Percentiles rank a stretch among this genome's conserved stretches.
These are phyloP conservation scores for Exophiala viscosa DNA, from an alignment of 2,329 filamentous ascomycete genomes.

Conservation along the genomic window DNA sequence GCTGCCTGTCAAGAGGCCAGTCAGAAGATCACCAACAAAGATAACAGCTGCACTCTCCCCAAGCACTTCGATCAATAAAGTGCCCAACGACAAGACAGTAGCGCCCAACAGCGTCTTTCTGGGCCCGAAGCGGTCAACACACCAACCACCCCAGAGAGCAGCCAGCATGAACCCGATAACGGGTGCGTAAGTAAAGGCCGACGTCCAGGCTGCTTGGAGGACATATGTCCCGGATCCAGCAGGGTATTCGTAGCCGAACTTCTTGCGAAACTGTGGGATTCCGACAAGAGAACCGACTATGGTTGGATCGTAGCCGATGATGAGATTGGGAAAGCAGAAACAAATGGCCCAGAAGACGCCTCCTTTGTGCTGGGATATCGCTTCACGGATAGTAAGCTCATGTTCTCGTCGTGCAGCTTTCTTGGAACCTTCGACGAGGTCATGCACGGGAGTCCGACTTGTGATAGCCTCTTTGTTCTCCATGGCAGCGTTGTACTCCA, in stretches of 20 bases:
- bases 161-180: background rate
- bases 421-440: background rate
- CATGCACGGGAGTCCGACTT: background rate
- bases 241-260: background rate
- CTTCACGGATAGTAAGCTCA: background rate
- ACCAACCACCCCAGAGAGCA: background rate
- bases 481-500: background rate
- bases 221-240: background rate
- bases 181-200: background rate
- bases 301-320: background rate
- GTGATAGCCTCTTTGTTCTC: background rate
- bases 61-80: background rate
- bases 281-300: background rate
- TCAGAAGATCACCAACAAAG: constrained; percentile 55
- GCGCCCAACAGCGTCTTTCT: background rate
- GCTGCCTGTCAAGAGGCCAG: constrained; percentile 62
- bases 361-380: background rate
- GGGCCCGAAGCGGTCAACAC: background rate
- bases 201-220: background rate
- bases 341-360: background rate
- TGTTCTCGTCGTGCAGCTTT: background rate
- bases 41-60: constrained; percentile 32
- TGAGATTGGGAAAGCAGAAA: background rate
- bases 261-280: background rate
- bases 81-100: background rate